phyloP scores from a whole-genome alignment of 306 rosid species.

The Lupinus albus region DNA sequence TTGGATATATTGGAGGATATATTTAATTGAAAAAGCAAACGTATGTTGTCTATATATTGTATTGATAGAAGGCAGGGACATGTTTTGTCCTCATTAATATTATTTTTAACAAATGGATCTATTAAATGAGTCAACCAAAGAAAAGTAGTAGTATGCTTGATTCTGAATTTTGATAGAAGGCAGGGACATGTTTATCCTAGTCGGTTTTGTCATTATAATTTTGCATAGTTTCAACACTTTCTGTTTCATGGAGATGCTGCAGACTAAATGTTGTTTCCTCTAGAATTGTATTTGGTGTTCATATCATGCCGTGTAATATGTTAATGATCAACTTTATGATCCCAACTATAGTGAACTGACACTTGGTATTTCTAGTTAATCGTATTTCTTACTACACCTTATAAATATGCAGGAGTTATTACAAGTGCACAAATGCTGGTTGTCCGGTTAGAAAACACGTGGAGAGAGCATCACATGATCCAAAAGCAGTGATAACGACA shows the following conservation, averaged over 20 bases:
- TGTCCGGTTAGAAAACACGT: slow-evolving; percentile 97
- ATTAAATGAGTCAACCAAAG: not conserved
- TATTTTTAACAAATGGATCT: slow-evolving; percentile 13
- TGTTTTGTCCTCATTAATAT: slow-evolving; percentile 3
- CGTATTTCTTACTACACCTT: slow-evolving; percentile 38
- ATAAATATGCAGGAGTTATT: slow-evolving; percentile 79
- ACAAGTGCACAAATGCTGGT: slow-evolving; percentile 92
- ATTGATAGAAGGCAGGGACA: not conserved
- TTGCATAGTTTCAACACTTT: slow-evolving; percentile 1
- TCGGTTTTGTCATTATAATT: slow-evolving; percentile 13
- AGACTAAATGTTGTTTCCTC: slow-evolving; percentile 15
- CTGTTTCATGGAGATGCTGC: slow-evolving; percentile 2
- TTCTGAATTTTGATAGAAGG: too few relatives aligned
- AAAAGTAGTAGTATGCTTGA: not conserved
- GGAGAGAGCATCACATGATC: slow-evolving; percentile 98
- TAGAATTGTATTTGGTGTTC: not conserved
- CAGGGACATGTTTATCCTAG: too few relatives aligned
- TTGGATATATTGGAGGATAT: not conserved
- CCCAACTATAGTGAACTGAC: not conserved
- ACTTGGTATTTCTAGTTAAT: slow-evolving; percentile 30
- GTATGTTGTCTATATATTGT: not conserved
- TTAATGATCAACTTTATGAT: not conserved
- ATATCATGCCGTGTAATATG: not conserved
- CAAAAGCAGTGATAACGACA: slow-evolving; percentile 94
- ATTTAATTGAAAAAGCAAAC: slow-evolving; percentile 1